A percentile compares a stretch with the other conserved stretches of the same genome.
These are phyloP conservation scores for Phytopythium vexans DNA, from an alignment of 352 stramenopile genomes.

Conservation along the genomic window DNA sequence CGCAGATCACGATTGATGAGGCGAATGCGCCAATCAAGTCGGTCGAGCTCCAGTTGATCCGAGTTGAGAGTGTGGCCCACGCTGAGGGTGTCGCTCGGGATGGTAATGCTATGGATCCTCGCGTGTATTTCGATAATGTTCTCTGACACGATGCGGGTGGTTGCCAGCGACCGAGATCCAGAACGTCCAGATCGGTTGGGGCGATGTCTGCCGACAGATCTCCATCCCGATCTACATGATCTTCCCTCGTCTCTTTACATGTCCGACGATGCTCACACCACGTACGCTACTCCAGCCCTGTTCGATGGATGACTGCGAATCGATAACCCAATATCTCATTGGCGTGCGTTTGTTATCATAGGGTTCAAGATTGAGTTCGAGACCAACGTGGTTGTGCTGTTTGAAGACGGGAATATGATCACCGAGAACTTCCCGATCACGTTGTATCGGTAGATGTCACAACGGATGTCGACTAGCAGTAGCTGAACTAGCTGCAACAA, in stretches of 20 bases:
- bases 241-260: conserved; percentile 91
- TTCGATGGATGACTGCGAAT: neutral
- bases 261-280: conserved; percentile 85
- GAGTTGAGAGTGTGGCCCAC: conserved; percentile 84
- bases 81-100: conserved; percentile 77
- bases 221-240: conserved; percentile 95
- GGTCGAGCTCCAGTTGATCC: conserved; percentile 89
- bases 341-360: conserved; percentile 13
- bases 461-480: neutral
- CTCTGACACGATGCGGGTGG: neutral
- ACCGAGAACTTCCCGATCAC: conserved; percentile 89
- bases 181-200: conserved; percentile 92
- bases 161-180: conserved; percentile 90
- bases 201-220: conserved; percentile 87
- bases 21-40: conserved; percentile 79
- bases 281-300: conserved; percentile 22
- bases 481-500: no score
- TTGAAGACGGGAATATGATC: conserved; percentile 90
- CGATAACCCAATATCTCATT: neutral
- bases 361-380: conserved; percentile 92
- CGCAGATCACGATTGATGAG: conserved; percentile 74
- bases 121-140: neutral
- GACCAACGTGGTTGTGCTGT: conserved; percentile 91
- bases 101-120: conserved; percentile 23
- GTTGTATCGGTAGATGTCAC: conserved; percentile 61